A percentile compares a stretch with the other conserved stretches of the same genome.
Evolutionary conservation across 1,284 basidiomycete genomes (phyloP).

Genomic region (Neonothopanus nambi): DNA sequence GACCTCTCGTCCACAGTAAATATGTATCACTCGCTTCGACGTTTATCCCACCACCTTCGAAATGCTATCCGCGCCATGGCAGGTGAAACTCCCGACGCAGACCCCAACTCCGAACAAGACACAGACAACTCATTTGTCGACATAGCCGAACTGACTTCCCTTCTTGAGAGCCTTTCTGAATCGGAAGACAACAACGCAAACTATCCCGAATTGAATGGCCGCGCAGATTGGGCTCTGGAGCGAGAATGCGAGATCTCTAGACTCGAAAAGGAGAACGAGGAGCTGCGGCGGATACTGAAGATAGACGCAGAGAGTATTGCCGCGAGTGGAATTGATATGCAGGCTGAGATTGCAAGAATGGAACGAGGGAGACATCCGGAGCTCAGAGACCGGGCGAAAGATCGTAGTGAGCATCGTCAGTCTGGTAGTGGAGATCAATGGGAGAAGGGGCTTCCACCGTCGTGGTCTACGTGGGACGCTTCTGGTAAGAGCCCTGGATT

Average conservation of each 20-base stretch:
- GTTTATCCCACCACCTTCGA: slow-evolving; percentile 72
- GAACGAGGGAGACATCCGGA: slow-evolving; percentile 31
- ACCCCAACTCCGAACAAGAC: slow-evolving; percentile 37
- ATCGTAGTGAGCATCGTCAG: slow-evolving; percentile 9
- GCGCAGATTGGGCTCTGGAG: slow-evolving; percentile 80
- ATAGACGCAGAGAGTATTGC: slow-evolving; percentile 62
- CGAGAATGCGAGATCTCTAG: slow-evolving; percentile 82
- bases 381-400: slow-evolving; percentile 27
- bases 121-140: slow-evolving; percentile 25
- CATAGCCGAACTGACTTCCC: slow-evolving; percentile 40
- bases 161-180: slow-evolving; percentile 45
- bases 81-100: slow-evolving; percentile 57
- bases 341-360: slow-evolving; percentile 43
- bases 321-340: slow-evolving; percentile 50
- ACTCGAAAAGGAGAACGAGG: slow-evolving; percentile 79
- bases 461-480: slow-evolving; percentile 15
- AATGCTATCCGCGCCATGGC: slow-evolving; percentile 71
- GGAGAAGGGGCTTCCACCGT: slow-evolving; percentile 13
- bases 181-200: slow-evolving; percentile 22
- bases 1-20: slow-evolving; percentile 62
- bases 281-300: slow-evolving; percentile 70
- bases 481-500: slow-evolving; percentile 8
- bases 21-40: slow-evolving; percentile 58
- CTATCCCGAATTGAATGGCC: slow-evolving; percentile 20
- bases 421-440: slow-evolving; percentile 15